Base-by-base conservation (phyloP, 2,329 filamentous ascomycete genomes). In the Xylogone sp. region DNA sequence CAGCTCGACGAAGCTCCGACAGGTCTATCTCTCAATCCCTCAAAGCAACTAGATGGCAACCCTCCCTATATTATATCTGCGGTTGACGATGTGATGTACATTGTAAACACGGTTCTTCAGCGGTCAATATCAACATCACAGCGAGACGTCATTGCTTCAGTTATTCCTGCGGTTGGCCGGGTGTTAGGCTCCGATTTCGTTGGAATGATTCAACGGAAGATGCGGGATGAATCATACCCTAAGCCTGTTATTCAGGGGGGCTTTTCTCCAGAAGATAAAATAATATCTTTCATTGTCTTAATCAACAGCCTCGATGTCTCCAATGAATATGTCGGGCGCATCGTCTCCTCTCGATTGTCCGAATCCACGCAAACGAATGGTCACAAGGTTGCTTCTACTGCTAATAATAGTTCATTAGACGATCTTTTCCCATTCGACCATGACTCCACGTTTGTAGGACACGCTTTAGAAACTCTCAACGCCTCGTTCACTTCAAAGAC, bases 21-120 rank as follows among this genome's bases (percentile, higher is more conserved):
- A 1, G 90, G 90, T 19, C 74, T 99, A 19, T 88, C 88, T 0
- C 75, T 99, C 29, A 90, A 86, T 64, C 76, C 86, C 42, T 85
- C 79, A 62, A 88, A 79, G 63, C 77, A 86, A 3, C 76, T 96
- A 43, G 83, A 87, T 48, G 81, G 85, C 52, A 90, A 91, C 60
- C 82, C 90, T 2, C 94, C 94, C 1, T 95, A 90, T 65, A 96
- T 99, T 62, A 93, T 94, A 43, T 91, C 92, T 2, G 92, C 93
- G 0, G 92, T 99, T 8, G 94, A 99, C 73, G 94, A 97, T 71
- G 91, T 97, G 64, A 97, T 99, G 93, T 99, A 97, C 71, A 97
- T 99, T 61, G 89, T 96, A 66, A 96, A 95, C 66, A 87, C 93
- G 47, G 88, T 97, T 29, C 77, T 97, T 7, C 87, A 95, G 57